Evolutionary conservation across 106 monocot species (phyloP).

Genomic region (Vanilla planifolia): DNA sequence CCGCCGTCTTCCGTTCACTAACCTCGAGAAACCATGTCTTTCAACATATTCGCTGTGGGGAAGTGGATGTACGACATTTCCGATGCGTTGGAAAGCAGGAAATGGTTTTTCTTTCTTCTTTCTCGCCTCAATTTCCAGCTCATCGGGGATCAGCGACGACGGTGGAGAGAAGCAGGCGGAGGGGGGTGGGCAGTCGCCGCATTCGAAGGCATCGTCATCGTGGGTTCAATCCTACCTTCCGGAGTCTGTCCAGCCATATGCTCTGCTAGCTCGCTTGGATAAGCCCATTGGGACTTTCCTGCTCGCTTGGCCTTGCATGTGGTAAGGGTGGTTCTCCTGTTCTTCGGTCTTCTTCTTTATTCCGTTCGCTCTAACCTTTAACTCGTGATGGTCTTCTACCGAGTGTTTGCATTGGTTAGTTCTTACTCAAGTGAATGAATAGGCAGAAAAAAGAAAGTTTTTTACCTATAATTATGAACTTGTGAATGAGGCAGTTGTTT

Average conservation of each 20-base stretch:
- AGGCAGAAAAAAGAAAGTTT: too few relatives aligned
- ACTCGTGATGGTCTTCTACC: too few relatives aligned
- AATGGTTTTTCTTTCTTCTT: neutral
- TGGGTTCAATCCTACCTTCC: conserved; percentile 47
- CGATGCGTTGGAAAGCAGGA: neutral
- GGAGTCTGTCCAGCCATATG: conserved; percentile 32
- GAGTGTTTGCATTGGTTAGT: too few relatives aligned
- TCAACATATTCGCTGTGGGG: neutral
- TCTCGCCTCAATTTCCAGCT: conserved; percentile 5
- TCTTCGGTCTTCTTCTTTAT: neutral
- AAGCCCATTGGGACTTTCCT: conserved; percentile 76
- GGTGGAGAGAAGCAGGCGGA: neutral
- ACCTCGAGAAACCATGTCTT: too few relatives aligned
- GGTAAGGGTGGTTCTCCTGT: conserved; percentile 22
- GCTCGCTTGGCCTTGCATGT: conserved; percentile 73
- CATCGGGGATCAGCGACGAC: neutral
- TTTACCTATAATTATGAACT: too few relatives aligned
- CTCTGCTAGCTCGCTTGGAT: conserved; percentile 48
- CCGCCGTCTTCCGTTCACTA: neutral
- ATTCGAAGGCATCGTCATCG: neutral
- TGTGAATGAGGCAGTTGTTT: too few relatives aligned
- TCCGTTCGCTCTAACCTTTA: too few relatives aligned
- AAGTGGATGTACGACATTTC: neutral
- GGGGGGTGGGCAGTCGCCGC: neutral
- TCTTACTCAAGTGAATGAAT: too few relatives aligned